phyloP scores from a whole-genome alignment of 352 stramenopile species.

The Albugo laibachii region DNA sequence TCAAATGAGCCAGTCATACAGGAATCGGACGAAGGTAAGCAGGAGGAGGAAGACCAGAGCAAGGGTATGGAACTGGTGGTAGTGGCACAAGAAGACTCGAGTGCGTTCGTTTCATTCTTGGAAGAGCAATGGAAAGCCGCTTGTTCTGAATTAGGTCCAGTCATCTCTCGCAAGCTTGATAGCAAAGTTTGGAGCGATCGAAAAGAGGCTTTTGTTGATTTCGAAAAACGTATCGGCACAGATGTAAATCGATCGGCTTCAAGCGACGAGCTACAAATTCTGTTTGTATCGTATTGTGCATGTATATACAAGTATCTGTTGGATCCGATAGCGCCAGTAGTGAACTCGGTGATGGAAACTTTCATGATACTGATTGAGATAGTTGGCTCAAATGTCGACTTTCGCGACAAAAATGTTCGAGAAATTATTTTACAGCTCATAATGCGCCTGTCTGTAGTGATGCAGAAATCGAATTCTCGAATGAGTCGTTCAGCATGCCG shows the following conservation, averaged over 20 bases:
- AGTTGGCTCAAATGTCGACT: slow-evolving; percentile 54
- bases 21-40: slow-evolving; percentile 12
- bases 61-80: slow-evolving; percentile 13
- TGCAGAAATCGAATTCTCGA: slow-evolving; percentile 61
- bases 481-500: slow-evolving; percentile 57
- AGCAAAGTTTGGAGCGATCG: slow-evolving; percentile 72
- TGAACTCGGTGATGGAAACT: slow-evolving; percentile 48
- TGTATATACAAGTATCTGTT: slow-evolving; percentile 31
- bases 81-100: slow-evolving; percentile 31
- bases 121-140: slow-evolving; percentile 18
- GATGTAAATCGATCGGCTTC: slow-evolving; percentile 36
- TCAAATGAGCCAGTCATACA: slow-evolving; percentile 14
- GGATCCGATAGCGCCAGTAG: slow-evolving; percentile 53
- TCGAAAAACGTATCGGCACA: slow-evolving; percentile 46
- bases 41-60: slow-evolving; percentile 13
- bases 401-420: slow-evolving; percentile 32
- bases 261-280: slow-evolving; percentile 29
- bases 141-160: slow-evolving; percentile 29
- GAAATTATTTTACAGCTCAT: slow-evolving; percentile 44
- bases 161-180: slow-evolving; percentile 53
- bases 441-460: slow-evolving; percentile 31
- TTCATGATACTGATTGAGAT: slow-evolving; percentile 52
- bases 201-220: slow-evolving; percentile 54
- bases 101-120: slow-evolving; percentile 18
- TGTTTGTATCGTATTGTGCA: slow-evolving; percentile 43